Base-by-base conservation (phyloP, 2,329 filamentous ascomycete genomes). In the Endocalyx cinctus region DNA sequence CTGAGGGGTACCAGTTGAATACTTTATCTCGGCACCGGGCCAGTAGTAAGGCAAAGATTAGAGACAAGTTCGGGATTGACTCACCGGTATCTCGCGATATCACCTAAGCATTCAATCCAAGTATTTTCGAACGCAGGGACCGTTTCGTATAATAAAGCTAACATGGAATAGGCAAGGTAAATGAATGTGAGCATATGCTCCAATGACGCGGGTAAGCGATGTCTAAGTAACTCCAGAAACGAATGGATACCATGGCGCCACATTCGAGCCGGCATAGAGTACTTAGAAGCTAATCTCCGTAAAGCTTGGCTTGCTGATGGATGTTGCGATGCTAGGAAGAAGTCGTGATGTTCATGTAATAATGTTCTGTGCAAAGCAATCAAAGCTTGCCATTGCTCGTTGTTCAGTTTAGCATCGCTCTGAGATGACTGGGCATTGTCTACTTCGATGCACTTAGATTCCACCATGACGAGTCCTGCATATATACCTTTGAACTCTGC, bases 131-230 rank as follows among this genome's bases (percentile, higher is more conserved):
- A 94, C 0, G 73, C 69, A 0, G 84, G 79, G 0, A 94, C 85
- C 0, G 84, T 92, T 49, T 95, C 88, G 39, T 87, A 83, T 0
- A 95, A 61, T 0, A 95, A 58, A 0, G 84, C 82, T 73, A 95
- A 86, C 77, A 92, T 90, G 5, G 82, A 82, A 43, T 95, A 95
- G 0, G 87, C 82, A 12, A 88, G 62, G 42, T 92, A 90, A 0
- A 95, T 86, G 34, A 94, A 96, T 0, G 79, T 77, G 0, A 94
- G 64, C 87, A 95, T 94, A 33, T 92, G 84, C 32, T 95, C 87
- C 1, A 86, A 63, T 3, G 82, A 87, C 8, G 20, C 20, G 8
- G 88, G 88, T 0, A 94, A 64, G 2, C 79, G 74, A 40, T 84
- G 77, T 0, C 85, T 67, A 0, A 92, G 58, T 0, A 92, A 58